These are phyloP conservation scores for Zychaea mexicana DNA, from an alignment of 371 early-diverging fungal genomes.

Conservation along the genomic window DNA sequence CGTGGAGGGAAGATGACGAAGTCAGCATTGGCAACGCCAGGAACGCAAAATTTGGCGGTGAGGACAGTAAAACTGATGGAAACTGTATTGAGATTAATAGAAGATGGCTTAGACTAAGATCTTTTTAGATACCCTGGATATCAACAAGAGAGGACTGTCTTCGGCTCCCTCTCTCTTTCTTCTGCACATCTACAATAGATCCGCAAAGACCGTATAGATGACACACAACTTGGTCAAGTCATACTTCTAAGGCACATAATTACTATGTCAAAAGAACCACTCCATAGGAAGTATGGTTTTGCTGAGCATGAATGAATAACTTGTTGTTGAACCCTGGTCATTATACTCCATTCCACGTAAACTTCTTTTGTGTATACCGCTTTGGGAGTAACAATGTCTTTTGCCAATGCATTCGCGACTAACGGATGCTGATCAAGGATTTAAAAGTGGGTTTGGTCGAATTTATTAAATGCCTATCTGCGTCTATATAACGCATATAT, in stretches of 20 bases:
- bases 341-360: slow-evolving; percentile 60
- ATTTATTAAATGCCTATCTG: slow-evolving; percentile 93
- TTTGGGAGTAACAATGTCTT: slow-evolving; percentile 89
- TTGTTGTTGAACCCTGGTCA: slow-evolving; percentile 87
- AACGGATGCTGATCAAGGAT: slow-evolving; percentile 96
- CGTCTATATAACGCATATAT: slow-evolving; percentile 42
- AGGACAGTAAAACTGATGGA: slow-evolving; percentile 95
- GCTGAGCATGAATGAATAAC: slow-evolving; percentile 72
- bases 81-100: slow-evolving; percentile 53
- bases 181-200: slow-evolving; percentile 69
- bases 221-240: slow-evolving; percentile 83
- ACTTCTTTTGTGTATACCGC: slow-evolving; percentile 78
- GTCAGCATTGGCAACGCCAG: slow-evolving; percentile 92
- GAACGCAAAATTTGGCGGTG: slow-evolving; percentile 85
- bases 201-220: slow-evolving; percentile 89
- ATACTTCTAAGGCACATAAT: slow-evolving; percentile 97
- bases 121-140: no score
- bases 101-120: no score
- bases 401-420: slow-evolving; percentile 94
- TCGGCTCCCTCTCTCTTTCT: no score
- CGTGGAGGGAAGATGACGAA: slow-evolving; percentile 98
- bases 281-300: slow-evolving; percentile 90
- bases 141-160: no score
- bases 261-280: slow-evolving; percentile 99
- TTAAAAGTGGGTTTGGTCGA: slow-evolving; percentile 83